A percentile compares a stretch with the other conserved stretches of the same genome.
Evolutionary conservation across 345 rosid species (phyloP).

Genomic region (Syzygium grande): DNA sequence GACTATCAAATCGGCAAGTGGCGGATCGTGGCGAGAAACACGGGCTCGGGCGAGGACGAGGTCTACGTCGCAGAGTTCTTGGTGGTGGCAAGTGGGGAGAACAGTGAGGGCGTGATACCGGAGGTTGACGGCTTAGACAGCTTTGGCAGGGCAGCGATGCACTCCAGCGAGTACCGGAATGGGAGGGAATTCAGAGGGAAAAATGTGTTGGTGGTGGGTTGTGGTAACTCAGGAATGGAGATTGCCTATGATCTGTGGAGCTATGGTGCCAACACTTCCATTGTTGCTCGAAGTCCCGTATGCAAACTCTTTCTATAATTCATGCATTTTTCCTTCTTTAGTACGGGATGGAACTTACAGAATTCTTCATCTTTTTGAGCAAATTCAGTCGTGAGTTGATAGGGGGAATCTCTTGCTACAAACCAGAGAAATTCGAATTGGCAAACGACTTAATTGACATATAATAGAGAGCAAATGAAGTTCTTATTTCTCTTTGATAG

Average conservation of each 20-base stretch:
- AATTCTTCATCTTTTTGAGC: too few relatives aligned
- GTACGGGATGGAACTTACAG: neutral
- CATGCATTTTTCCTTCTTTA: neutral
- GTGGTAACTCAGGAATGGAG: slow-evolving; percentile 58
- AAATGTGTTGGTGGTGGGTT: slow-evolving; percentile 52
- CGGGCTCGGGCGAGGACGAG: neutral
- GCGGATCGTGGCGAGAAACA: slow-evolving; percentile 22
- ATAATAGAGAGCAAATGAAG: neutral
- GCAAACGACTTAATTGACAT: neutral
- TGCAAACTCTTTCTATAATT: neutral
- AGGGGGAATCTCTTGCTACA: neutral
- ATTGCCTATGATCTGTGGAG: slow-evolving; percentile 41
- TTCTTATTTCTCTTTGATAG: neutral
- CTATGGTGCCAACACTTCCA: slow-evolving; percentile 24
- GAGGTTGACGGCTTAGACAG: slow-evolving; percentile 24
- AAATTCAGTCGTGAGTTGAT: too few relatives aligned
- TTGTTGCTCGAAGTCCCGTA: slow-evolving; percentile 38
- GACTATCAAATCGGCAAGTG: slow-evolving; percentile 10
- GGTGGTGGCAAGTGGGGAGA: slow-evolving; percentile 49
- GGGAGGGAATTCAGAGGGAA: slow-evolving; percentile 13
- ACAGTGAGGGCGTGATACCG: slow-evolving; percentile 29
- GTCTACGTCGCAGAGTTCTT: slow-evolving; percentile 25
- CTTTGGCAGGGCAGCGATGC: slow-evolving; percentile 31
- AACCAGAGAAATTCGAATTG: neutral
- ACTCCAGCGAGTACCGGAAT: slow-evolving; percentile 32